Base-by-base conservation (phyloP, 768 basidiomycete species). In the Hygrocybe punicea region DNA sequence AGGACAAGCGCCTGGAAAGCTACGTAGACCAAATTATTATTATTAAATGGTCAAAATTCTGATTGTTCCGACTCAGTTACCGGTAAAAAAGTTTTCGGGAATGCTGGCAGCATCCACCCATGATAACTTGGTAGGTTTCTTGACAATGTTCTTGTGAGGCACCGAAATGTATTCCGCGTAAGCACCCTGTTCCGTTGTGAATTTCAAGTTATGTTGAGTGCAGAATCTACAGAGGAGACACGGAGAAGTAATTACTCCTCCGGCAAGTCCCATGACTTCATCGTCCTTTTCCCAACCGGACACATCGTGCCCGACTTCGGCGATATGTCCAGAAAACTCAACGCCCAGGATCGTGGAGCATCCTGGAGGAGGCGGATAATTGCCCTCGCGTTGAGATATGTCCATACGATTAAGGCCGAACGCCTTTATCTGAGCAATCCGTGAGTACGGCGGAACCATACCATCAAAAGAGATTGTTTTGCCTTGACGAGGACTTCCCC, bases 341-440 rank as follows among this genome's bases (percentile, higher is more conserved):
- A 93, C 89, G 3, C 94, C 93, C 8, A 95, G 78, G 66, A 94
- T 86, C 6, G 78, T 71, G 35, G 87, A 85, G 17, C 84, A 81
- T 40, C 86, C 87, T n/a, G 85, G 78, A 29, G 93, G 92, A n/a
- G 80, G 72, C 16, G 89, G 86, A 67, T 93, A 93, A n/a, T 68
- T 63, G 1, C 87, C 89, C 65, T 84, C 77, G 6, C 87, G 82
- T 68, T 91, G 93, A 6, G 61, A 51, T 53, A 92, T 78, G 65
- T 95, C 93, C 91, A 91, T 86, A 29, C 93, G 81, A 71, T 95
- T 95, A 58, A 95, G 71, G n/a, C 91, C 91, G 68, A 95, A 94
- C 1, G 86, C 86, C 69, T 83, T 84, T 65, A 90, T 78, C 88
- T 91, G 60, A 14, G 29, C 29, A 29, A 29, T 29, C 29, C 8